phyloP scores from a whole-genome alignment of 805 yeast species.

The Barnettozyma californica region DNA sequence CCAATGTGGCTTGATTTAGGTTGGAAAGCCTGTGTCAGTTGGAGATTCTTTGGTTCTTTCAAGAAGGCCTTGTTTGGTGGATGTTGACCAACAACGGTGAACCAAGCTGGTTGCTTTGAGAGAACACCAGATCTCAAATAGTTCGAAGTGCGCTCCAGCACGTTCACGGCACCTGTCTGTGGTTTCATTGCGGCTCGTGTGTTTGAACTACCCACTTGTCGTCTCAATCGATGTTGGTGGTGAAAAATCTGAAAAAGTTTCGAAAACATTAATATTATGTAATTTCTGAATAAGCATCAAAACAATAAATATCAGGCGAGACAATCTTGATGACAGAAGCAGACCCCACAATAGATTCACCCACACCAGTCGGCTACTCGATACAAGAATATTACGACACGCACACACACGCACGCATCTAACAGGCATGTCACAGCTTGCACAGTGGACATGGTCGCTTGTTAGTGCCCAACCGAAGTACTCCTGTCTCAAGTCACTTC shows the following conservation, averaged over 20 bases:
- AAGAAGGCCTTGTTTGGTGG: constrained; percentile 69
- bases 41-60: constrained; percentile 21
- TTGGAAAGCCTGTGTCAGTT: constrained; percentile 13
- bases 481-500: neutral
- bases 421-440: neutral
- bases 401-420: neutral
- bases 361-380: too few species aligned
- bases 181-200: constrained; percentile 49
- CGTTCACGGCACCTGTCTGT: constrained; percentile 68
- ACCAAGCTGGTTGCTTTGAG: constrained; percentile 80
- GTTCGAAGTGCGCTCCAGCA: constrained; percentile 77
- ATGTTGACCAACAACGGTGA: constrained; percentile 69
- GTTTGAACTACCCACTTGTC: too few species aligned
- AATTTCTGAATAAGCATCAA: neutral
- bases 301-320: too few species aligned
- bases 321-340: neutral
- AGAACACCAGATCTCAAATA: constrained; percentile 68
- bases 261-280: neutral
- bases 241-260: neutral
- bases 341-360: too few species aligned
- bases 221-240: too few species aligned
- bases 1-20: constrained; percentile 6
- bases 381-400: too few species aligned
- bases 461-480: neutral
- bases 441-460: neutral